These are phyloP conservation scores for Trichocomaceae sp. DNA, from an alignment of 2,329 filamentous ascomycete genomes.

Conservation along the genomic window DNA sequence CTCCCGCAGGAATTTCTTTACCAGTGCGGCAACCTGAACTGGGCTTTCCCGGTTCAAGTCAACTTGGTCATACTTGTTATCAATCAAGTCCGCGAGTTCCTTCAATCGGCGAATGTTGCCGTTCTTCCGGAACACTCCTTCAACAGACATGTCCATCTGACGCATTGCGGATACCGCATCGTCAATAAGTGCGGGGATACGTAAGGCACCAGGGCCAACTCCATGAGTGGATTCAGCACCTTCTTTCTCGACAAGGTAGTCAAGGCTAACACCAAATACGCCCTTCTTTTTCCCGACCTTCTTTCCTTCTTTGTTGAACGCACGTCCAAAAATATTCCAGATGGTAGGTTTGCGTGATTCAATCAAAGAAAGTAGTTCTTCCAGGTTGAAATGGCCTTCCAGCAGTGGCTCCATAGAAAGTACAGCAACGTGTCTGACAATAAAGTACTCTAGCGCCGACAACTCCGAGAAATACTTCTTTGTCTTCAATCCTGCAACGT, in stretches of 20 bases:
- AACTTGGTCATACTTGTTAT: conserved; percentile 75
- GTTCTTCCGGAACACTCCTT: conserved; percentile 98
- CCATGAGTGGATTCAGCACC: conserved; percentile 97
- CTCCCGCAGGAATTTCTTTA: conserved; percentile 93
- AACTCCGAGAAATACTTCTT: conserved; percentile 95
- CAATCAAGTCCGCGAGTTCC: conserved; percentile 78
- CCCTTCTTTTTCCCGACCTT: conserved; percentile 83
- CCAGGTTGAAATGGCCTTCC: conserved; percentile 83
- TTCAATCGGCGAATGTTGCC: conserved; percentile 93
- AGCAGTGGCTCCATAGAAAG: conserved; percentile 90
- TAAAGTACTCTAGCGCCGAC: conserved; percentile 93
- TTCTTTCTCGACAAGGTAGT: conserved; percentile 83
- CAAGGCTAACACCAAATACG: conserved; percentile 83
- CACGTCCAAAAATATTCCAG: conserved; percentile 97
- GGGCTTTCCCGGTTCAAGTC: conserved; percentile 84
- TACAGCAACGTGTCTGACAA: conserved; percentile 89
- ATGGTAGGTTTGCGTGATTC: conserved; percentile 90
- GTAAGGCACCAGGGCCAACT: conserved; percentile 81
- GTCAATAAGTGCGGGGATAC: conserved; percentile 90
- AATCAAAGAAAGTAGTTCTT: conserved; percentile 86
- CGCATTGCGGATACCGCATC: conserved; percentile 91
- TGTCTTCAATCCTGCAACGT: conserved; percentile 50
- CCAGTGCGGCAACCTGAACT: conserved; percentile 83
- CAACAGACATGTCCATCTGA: conserved; percentile 97
- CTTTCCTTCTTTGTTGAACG: conserved; percentile 71